Evolutionary conservation across 345 rosid genomes (phyloP), one percentile per base, ranked within the genome.

Genomic region (Abelmoschus esculentus): DNA sequence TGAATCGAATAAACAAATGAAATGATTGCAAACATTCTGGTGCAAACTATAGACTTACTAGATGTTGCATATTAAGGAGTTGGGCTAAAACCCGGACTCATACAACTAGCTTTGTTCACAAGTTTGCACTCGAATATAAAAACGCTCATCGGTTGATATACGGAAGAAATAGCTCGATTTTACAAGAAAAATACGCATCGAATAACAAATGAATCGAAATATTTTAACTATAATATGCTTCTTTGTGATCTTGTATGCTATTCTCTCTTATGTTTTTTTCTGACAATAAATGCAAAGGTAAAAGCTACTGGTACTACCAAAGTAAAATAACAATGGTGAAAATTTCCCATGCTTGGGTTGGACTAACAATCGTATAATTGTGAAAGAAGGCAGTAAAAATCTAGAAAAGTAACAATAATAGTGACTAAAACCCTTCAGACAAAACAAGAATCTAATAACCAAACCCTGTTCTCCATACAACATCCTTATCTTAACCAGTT

Each of bases 31-130:
- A 19, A 50, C 6, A 50, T 50, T 17, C 19, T 54, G 11, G 9
- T 8, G 29, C 26, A 0, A 54, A 18, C 57, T 8, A 7, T 6
- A 53, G 22, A 53, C 57, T 17, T 18, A 17, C 57, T 18, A 28
- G 11, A 53, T 53, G 11, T 17, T 52, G 6, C 57, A 2, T 53
- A 3, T 53, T 7, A 53, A 53, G 12, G 28, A 49, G 3, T 13
- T 49, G 14, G 17, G 54, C 54, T 42, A 10, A 42, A 42, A 42
- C 54, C 54, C 18, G 17, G 18, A 49, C 14, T 49, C 54, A 12
- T 73, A n/a, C 49, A 47, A 31, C 56, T 42, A 38, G 42, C 61
- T 73, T 58, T 49, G 22, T 22, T 62, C 32, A 22, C 60, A 40
- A 34, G 61, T n/a, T 44, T 44, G 57, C 29, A 26, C 55, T 28